These are phyloP conservation scores for Starmerella bombi DNA, from an alignment of 805 yeast genomes.

Conservation along the genomic window DNA sequence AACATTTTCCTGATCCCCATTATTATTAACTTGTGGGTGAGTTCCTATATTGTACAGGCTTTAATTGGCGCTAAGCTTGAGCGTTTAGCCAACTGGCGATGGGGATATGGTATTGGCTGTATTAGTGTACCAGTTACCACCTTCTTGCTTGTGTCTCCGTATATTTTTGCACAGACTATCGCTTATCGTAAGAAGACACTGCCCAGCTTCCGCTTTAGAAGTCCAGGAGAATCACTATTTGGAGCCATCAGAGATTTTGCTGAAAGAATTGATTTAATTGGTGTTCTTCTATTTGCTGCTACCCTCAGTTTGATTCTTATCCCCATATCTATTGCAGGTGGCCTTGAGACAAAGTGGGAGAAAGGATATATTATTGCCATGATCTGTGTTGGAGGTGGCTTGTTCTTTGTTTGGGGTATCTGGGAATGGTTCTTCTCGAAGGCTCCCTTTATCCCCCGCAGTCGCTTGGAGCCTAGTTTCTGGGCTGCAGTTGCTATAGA, in stretches of 20 bases:
- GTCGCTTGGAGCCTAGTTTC: conserved; percentile 45
- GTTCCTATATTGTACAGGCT: conserved; percentile 36
- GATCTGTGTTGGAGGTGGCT: conserved; percentile 48
- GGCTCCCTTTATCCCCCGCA: conserved; percentile 44
- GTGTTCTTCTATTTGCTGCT: conserved; percentile 42
- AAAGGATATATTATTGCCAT: conserved; percentile 53
- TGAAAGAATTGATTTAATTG: conserved; percentile 54
- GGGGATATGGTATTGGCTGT: conserved; percentile 75
- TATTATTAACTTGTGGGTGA: conserved; percentile 65
- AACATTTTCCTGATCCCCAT: conserved; percentile 59
- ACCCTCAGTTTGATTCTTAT: conserved; percentile 51
- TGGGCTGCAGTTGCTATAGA: conserved; percentile 54
- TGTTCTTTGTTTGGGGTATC: conserved; percentile 43
- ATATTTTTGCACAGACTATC: conserved; percentile 42
- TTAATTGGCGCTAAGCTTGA: conserved; percentile 4
- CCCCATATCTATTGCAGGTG: conserved; percentile 72
- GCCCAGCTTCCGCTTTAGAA: conserved; percentile 6
- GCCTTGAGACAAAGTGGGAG: conserved; percentile 41
- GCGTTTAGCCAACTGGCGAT: conserved; percentile 36
- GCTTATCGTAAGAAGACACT: conserved; percentile 35
- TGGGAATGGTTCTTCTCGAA: conserved; percentile 38
- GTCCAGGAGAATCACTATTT: conserved; percentile 26
- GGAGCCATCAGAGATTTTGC: conserved; percentile 27
- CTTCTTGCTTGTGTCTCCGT: conserved; percentile 41
- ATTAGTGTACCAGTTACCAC: conserved; percentile 54